phyloP scores from a whole-genome alignment of 2,329 filamentous ascomycete species.

The Nothopassalora personata region DNA sequence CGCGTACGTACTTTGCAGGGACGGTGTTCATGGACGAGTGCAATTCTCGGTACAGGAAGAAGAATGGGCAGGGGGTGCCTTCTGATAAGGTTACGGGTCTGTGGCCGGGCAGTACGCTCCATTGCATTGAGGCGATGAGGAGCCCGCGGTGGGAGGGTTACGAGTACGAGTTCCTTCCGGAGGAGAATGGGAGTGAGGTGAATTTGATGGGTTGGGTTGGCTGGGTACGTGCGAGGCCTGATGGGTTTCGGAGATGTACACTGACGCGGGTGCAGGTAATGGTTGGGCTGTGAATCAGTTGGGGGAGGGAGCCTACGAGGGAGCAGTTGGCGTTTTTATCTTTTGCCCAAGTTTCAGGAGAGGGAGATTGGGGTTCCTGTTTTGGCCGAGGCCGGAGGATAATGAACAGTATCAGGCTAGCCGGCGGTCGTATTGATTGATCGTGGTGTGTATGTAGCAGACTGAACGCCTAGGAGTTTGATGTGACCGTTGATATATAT shows the following conservation, averaged over 20 bases:
- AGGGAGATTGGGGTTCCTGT: slow-evolving; percentile 26
- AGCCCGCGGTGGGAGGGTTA: slow-evolving; percentile 57
- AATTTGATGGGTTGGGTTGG: slow-evolving; percentile 56
- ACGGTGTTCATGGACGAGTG: slow-evolving; percentile 30
- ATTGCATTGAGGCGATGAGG: slow-evolving; percentile 54
- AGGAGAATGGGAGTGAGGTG: slow-evolving; percentile 30
- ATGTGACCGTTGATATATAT: neutral
- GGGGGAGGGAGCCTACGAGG: slow-evolving; percentile 32
- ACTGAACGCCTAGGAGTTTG: neutral
- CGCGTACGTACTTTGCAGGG: slow-evolving; percentile 46
- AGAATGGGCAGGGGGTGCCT: slow-evolving; percentile 18
- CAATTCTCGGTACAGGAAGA: slow-evolving; percentile 15
- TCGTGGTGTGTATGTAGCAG: neutral
- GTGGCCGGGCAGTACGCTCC: slow-evolving; percentile 34
- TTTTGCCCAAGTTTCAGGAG: slow-evolving; percentile 38
- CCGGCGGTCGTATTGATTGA: slow-evolving; percentile 34
- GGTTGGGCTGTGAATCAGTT: slow-evolving; percentile 59
- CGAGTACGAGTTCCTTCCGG: slow-evolving; percentile 44
- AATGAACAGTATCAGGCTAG: slow-evolving; percentile 32
- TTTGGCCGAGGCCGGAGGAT: slow-evolving; percentile 35
- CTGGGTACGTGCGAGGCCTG: slow-evolving; percentile 47
- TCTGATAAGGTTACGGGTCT: slow-evolving; percentile 33
- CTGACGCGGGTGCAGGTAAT: slow-evolving; percentile 34
- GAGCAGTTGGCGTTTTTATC: slow-evolving; percentile 40
- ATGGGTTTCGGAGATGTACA: too few species aligned